A percentile compares a stretch with the other conserved stretches of the same genome.
phyloP scores from a whole-genome alignment of 257 asterid genomes.

The Lantana camara region DNA sequence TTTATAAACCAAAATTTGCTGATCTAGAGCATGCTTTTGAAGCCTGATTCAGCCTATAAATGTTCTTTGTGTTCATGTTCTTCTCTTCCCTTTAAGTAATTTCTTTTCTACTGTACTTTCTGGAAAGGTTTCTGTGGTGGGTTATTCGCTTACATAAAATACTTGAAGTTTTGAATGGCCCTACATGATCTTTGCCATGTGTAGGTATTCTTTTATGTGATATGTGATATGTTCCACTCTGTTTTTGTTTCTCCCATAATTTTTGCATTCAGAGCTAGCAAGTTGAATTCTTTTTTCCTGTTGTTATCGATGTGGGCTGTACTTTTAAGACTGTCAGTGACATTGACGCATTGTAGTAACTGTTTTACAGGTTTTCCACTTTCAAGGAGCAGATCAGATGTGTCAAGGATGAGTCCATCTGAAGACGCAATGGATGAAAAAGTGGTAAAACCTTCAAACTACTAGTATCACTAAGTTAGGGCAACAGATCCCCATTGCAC shows the following conservation, averaged over 20 bases:
- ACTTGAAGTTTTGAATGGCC: constrained; percentile 1
- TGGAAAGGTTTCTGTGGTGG: not conserved
- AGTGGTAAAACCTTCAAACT: constrained; percentile 40
- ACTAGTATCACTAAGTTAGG: constrained; percentile 18
- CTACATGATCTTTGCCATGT: not conserved
- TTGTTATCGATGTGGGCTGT: not conserved
- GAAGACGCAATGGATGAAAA: constrained; percentile 46
- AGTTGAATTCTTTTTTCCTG: not conserved
- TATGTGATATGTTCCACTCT: constrained; percentile 5
- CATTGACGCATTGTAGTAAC: constrained; percentile 14
- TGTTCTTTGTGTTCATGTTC: not conserved
- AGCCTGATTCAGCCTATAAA: not conserved
- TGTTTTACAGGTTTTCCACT: constrained; percentile 48
- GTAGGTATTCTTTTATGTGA: not conserved
- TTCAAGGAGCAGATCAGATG: constrained; percentile 62
- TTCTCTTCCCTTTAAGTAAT: not conserved
- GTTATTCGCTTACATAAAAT: constrained; percentile 4
- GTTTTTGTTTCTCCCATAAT: not conserved
- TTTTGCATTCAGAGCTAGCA: constrained; percentile 7
- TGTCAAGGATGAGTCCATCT: constrained; percentile 42
- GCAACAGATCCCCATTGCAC: not conserved
- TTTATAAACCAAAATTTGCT: not conserved
- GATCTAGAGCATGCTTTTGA: constrained; percentile 12
- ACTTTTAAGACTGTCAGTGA: constrained; percentile 15
- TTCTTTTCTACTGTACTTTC: not conserved